These are phyloP conservation scores for Solanum megistacrolobum DNA, from an alignment of 257 asterid genomes.

Conservation along the genomic window DNA sequence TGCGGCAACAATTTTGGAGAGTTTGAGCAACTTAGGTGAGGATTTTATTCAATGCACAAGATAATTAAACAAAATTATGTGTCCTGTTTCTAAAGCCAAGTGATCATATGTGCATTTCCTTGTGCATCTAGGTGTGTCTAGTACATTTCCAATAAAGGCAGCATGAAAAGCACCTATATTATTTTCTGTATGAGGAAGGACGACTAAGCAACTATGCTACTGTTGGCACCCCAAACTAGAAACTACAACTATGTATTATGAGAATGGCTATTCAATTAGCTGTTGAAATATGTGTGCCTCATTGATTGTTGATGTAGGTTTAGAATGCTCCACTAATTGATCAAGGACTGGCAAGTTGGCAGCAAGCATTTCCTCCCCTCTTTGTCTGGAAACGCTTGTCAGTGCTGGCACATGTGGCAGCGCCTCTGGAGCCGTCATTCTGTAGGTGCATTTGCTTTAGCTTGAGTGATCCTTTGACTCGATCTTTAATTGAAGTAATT, in stretches of 20 bases:
- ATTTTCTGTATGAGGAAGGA: neutral
- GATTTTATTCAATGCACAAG: neutral
- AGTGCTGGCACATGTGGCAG: neutral
- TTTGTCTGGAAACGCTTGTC: neutral
- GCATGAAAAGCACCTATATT: neutral
- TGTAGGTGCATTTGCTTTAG: neutral
- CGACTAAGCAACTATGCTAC: too few species aligned
- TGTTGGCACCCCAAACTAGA: too few species aligned
- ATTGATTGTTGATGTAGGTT: neutral
- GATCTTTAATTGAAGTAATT: neutral
- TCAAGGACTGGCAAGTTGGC: neutral
- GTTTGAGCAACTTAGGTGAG: neutral
- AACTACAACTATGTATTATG: too few species aligned
- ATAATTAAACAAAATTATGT: neutral
- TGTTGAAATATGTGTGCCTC: neutral
- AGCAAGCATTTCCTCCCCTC: neutral
- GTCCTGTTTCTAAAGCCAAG: neutral
- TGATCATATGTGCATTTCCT: neutral
- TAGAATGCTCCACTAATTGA: neutral
- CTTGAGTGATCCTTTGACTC: neutral
- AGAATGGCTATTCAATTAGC: too few species aligned
- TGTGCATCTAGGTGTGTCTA: neutral
- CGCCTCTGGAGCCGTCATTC: neutral
- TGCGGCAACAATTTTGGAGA: neutral
- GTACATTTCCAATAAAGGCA: neutral